phyloP scores from a whole-genome alignment of 2,329 filamentous ascomycete genomes.

The Neoscytalidium dimidiatum region DNA sequence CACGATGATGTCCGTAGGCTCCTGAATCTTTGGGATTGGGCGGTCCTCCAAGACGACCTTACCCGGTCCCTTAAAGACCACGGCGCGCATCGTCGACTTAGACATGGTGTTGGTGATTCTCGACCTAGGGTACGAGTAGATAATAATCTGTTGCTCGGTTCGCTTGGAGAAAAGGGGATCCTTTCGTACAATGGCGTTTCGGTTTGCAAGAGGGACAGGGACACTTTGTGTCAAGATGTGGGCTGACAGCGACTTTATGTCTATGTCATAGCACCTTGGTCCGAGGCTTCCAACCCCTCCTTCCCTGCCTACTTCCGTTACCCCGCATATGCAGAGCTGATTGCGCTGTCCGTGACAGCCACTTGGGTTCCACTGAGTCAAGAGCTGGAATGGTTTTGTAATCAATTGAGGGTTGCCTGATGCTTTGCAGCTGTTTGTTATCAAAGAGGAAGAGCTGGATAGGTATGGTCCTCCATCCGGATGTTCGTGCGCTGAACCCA shows the following conservation, averaged over 20 bases:
- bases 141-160: neutral
- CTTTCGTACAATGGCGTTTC: neutral
- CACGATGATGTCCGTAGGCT: slow-evolving; percentile 75
- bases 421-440: neutral
- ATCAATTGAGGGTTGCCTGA: neutral
- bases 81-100: slow-evolving; percentile 73
- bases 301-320: slow-evolving; percentile 8
- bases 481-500: neutral
- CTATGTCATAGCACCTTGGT: slow-evolving; percentile 1
- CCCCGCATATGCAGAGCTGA: slow-evolving; percentile 18
- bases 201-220: neutral
- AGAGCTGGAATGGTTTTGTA: neutral
- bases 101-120: neutral
- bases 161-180: neutral
- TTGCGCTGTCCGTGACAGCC: neutral
- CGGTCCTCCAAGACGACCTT: slow-evolving; percentile 77
- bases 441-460: neutral
- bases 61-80: slow-evolving; percentile 79
- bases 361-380: neutral
- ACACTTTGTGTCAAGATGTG: neutral
- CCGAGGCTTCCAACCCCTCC: slow-evolving; percentile 12
- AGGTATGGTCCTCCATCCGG: neutral
- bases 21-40: slow-evolving; percentile 72
- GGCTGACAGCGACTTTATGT: slow-evolving; percentile 9
- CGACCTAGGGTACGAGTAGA: neutral